Base-by-base conservation (phyloP, 1,284 basidiomycete species). In the Cutaneotrichosporon arboriforme region DNA sequence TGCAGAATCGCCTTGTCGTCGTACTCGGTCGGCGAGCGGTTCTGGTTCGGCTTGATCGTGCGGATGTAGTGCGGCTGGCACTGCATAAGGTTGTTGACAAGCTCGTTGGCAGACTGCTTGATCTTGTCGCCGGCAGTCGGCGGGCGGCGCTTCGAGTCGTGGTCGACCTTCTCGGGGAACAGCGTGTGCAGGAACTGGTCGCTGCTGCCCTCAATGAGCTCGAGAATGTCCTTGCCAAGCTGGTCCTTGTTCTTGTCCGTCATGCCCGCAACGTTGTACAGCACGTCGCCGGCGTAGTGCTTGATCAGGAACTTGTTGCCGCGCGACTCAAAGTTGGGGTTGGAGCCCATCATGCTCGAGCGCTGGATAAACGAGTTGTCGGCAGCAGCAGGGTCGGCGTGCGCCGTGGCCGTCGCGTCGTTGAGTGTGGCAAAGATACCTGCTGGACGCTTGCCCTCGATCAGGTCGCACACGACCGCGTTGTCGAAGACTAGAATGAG, bases 161-260 rank as follows among this genome's bases (percentile, higher is more conserved):
- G 90, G 72, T 99, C 96, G 2, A 92, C 88, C 23, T 91, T 84
- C 63, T 98, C 94, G 1, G 90, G 89, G 81, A 99, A 99, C 20
- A 99, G 75, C 0, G 79, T 80, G 66, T 91, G 89, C 58, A 99
- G 71, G 80, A 98, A 97, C 46, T 80, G 75, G 69, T 96, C 91
- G 23, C 81, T 78, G 63, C 87, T 90, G 40, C 80, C 78, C 34
- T 84, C 88, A 54, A 98, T 81, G 43, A 98, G 82, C 67, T 97
- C 92, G 46, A 97, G 79, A 37, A 98, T 80, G 70, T 98, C 96
- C 75, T 97, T 97, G 72, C 92, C 81, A 31, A 99, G 81, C 5
- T 90, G 84, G 67, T 99, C 96, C 81, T 98, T 98, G 81, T 99
- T 99, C 83, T 98, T 99, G 77, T 99, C 96, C 15, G 96, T 98